Conservation (phyloP, 2,329 filamentous ascomycete genomes). For the Aspergillus pseudotamarii region DNA sequence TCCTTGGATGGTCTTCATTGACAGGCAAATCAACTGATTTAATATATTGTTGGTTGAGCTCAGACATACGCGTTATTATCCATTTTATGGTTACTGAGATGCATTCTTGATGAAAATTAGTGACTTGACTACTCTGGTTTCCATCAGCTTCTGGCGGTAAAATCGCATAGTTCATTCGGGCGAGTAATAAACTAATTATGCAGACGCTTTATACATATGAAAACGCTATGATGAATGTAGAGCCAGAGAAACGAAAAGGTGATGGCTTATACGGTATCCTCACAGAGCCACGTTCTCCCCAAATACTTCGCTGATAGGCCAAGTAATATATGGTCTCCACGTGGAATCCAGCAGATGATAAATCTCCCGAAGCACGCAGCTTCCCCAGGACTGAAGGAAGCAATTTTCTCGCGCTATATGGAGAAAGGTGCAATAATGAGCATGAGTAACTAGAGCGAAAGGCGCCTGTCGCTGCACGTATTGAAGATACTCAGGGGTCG, state of each 20-base stretch:
- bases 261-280: background rate
- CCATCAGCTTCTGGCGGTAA: background rate
- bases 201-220: background rate
- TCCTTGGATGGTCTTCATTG: too few relatives aligned
- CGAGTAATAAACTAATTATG: background rate
- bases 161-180: background rate
- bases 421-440: conserved; percentile 27
- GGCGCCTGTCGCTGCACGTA: conserved; percentile 18
- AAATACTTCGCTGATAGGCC: background rate
- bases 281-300: background rate
- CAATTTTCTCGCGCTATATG: conserved; percentile 24
- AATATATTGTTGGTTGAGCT: too few relatives aligned
- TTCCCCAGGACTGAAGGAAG: conserved; percentile 25
- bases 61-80: too few relatives aligned
- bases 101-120: conserved; percentile 11
- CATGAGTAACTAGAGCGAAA: conserved; percentile 24
- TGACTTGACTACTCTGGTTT: background rate
- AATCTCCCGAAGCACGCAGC: conserved; percentile 12
- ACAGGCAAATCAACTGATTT: too few relatives aligned
- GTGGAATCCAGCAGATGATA: background rate
- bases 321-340: background rate
- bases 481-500: conserved; percentile 16
- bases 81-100: too few relatives aligned
- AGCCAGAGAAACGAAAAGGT: background rate
- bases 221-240: background rate